These are phyloP conservation scores for Moricandia arvensis DNA, from an alignment of 345 rosid species.

Conservation along the genomic window DNA sequence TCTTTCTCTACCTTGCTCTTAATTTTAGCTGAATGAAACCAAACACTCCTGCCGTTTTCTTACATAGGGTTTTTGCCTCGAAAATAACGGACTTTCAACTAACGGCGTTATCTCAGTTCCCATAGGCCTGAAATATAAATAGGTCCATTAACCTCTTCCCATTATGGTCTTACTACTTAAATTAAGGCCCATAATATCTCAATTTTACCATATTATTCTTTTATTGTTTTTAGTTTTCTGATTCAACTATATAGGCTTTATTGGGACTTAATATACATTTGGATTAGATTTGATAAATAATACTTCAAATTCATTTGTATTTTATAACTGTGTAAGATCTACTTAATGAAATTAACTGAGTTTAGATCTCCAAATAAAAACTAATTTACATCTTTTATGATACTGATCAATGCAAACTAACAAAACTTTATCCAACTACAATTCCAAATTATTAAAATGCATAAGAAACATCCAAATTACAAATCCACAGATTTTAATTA, in stretches of 20 bases:
- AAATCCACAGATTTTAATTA: background rate
- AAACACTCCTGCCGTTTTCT: constrained; percentile 9
- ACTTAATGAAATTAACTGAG: background rate
- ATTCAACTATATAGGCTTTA: too few relatives aligned
- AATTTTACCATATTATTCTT: background rate
- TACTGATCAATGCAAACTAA: background rate
- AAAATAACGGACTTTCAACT: constrained; percentile 7
- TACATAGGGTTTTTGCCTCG: constrained; percentile 32
- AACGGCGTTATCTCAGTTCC: constrained; percentile 29
- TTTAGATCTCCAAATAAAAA: background rate
- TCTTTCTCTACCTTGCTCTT: constrained; percentile 3
- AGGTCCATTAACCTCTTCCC: background rate
- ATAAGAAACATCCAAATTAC: background rate
- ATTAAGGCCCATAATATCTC: background rate
- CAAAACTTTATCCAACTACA: background rate
- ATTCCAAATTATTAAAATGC: background rate
- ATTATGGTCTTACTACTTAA: background rate
- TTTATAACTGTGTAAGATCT: too few relatives aligned
- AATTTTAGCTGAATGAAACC: too few relatives aligned
- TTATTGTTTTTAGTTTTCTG: too few relatives aligned
- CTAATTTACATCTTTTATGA: background rate
- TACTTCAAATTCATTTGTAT: too few relatives aligned
- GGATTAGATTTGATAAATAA: too few relatives aligned
- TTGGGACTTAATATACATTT: too few relatives aligned
- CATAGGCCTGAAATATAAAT: constrained; percentile 1